Percentiles rank a stretch among this genome's conserved stretches.
Conservation (phyloP, 2,329 filamentous ascomycete genomes). For the Fragosphaeria purpurea region DNA sequence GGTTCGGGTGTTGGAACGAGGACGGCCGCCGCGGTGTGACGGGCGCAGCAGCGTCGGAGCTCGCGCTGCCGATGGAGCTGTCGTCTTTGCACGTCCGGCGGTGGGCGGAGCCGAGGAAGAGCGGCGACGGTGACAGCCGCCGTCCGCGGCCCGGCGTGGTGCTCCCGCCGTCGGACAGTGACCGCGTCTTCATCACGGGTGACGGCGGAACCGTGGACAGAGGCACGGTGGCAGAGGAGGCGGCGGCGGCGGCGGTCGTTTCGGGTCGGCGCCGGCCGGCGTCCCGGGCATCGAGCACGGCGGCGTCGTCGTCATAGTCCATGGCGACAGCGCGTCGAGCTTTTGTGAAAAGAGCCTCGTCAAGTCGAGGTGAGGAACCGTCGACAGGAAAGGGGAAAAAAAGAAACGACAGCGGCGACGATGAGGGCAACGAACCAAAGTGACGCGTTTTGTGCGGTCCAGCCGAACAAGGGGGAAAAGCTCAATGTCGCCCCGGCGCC, state of each 20-base stretch:
- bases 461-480: no score
- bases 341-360: not conserved
- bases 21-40: slow-evolving; percentile 56
- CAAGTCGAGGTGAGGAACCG: no score
- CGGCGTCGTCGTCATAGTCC: slow-evolving; percentile 16
- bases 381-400: not conserved
- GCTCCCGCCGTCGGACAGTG: slow-evolving; percentile 53
- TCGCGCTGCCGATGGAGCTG: slow-evolving; percentile 36
- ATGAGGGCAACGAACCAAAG: no score
- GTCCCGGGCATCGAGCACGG: slow-evolving; percentile 11
- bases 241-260: not conserved
- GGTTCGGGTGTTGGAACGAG: slow-evolving; percentile 45
- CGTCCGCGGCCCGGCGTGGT: slow-evolving; percentile 28
- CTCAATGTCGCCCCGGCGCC: no score
- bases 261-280: not conserved
- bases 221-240: not conserved
- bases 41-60: slow-evolving; percentile 33
- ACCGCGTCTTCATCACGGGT: slow-evolving; percentile 45
- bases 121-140: slow-evolving; percentile 48
- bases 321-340: slow-evolving; percentile 1
- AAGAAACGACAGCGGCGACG: no score
- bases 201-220: slow-evolving; percentile 18
- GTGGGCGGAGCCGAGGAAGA: slow-evolving; percentile 39
- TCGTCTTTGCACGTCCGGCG: slow-evolving; percentile 57
- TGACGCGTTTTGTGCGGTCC: no score